These are phyloP conservation scores for Aspergillus felis DNA, from an alignment of 2,329 filamentous ascomycete species.

Conservation along the genomic window DNA sequence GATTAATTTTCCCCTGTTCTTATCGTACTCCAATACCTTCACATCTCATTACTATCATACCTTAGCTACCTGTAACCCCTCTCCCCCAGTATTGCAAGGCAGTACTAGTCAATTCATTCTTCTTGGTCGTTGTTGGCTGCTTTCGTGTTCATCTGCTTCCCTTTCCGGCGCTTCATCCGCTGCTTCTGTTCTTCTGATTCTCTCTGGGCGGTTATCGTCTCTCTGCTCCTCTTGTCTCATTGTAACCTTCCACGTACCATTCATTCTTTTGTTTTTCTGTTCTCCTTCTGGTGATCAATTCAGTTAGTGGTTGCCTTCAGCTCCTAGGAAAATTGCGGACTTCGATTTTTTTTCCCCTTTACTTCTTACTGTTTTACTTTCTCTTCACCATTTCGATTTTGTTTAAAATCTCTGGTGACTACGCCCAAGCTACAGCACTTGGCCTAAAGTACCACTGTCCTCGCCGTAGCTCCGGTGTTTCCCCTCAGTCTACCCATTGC, in stretches of 20 bases:
- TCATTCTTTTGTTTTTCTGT: not conserved
- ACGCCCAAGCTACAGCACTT: not conserved
- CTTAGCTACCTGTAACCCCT: too few species aligned
- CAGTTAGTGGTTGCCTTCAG: not conserved
- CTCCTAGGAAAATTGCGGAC: not conserved
- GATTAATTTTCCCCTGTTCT: not conserved
- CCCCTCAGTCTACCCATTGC: not conserved
- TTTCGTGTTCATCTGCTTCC: not conserved
- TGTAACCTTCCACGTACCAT: not conserved
- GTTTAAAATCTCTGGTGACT: not conserved
- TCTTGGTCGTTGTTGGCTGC: not conserved
- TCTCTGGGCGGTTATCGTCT: not conserved
- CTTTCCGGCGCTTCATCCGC: not conserved
- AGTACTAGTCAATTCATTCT: not conserved
- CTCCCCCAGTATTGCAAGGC: not conserved
- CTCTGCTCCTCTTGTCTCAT: not conserved
- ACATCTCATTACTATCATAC: not conserved
- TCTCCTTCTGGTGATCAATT: too few species aligned
- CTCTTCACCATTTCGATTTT: slow-evolving; percentile 1
- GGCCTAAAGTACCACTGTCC: not conserved
- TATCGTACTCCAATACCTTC: not conserved
- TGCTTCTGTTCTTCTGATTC: not conserved
- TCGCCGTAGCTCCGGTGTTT: not conserved
- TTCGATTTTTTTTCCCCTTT: not conserved
- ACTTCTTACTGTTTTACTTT: not conserved